phyloP scores from a whole-genome alignment of 176 grass and related monocot species.

The Oryza longistaminata region DNA sequence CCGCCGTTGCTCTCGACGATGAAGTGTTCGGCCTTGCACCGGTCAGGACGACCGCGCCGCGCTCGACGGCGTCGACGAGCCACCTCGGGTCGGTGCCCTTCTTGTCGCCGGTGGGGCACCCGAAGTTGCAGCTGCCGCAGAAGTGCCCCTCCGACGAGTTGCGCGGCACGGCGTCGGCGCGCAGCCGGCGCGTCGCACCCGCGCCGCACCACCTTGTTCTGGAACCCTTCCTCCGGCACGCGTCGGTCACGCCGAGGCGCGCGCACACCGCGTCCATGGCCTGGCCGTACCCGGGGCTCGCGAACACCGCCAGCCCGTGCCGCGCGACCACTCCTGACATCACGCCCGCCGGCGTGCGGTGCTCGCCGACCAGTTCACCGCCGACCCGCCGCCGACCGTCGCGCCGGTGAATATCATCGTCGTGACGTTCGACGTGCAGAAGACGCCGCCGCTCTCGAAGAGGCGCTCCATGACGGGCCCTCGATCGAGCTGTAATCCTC shows the following conservation, averaged over 20 bases:
- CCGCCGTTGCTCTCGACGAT: slow-evolving; percentile 31
- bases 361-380: slow-evolving; percentile 94
- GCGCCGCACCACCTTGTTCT: slow-evolving; percentile 73
- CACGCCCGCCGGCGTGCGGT: slow-evolving; percentile 64
- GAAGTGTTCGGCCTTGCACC: slow-evolving; percentile 74
- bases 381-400: slow-evolving; percentile 87
- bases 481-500: slow-evolving; percentile 80
- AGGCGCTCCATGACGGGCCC: slow-evolving; percentile 63
- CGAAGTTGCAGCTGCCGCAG: slow-evolving; percentile 71
- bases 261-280: slow-evolving; percentile 77
- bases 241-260: slow-evolving; percentile 58
- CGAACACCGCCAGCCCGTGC: slow-evolving; percentile 55
- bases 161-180: slow-evolving; percentile 55
- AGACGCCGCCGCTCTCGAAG: slow-evolving; percentile 62
- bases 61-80: slow-evolving; percentile 73
- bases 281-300: slow-evolving; percentile 33
- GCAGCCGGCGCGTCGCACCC: slow-evolving; percentile 69
- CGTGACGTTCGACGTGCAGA: slow-evolving; percentile 56
- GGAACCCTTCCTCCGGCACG: slow-evolving; percentile 74
- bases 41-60: slow-evolving; percentile 69
- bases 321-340: slow-evolving; percentile 64
- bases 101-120: slow-evolving; percentile 72
- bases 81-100: slow-evolving; percentile 84
- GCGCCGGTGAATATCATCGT: slow-evolving; percentile 63
- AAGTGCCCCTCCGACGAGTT: slow-evolving; percentile 78